These are phyloP conservation scores for Carallia pectinifolia DNA, from an alignment of 345 rosid species.

Conservation along the genomic window DNA sequence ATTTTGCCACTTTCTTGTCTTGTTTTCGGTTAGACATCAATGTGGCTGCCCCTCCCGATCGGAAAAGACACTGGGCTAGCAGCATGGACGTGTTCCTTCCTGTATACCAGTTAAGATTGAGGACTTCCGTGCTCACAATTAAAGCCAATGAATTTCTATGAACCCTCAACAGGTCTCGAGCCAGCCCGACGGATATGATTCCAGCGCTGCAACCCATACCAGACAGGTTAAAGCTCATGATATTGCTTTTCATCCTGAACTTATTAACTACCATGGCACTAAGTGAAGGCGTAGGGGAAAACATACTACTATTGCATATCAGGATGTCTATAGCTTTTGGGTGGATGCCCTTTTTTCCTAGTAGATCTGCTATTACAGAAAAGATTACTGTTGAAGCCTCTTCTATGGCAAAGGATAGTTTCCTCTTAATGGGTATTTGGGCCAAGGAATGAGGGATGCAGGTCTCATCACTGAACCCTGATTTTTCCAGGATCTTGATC, in stretches of 20 bases:
- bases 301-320: constrained; percentile 5
- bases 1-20: constrained; percentile 6
- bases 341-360: not conserved
- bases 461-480: constrained; percentile 3
- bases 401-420: not conserved
- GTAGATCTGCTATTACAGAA: not conserved
- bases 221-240: constrained; percentile 15
- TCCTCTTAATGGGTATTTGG: not conserved
- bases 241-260: constrained; percentile 12
- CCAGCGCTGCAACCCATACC: constrained; percentile 22
- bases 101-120: not conserved
- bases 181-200: constrained; percentile 3
- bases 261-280: constrained; percentile 10
- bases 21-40: constrained; percentile 1
- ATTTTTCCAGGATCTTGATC: constrained; percentile 12
- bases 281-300: constrained; percentile 16
- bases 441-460: not conserved
- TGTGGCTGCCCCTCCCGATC: constrained; percentile 15
- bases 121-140: constrained; percentile 7
- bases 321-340: constrained; percentile 11
- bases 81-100: constrained; percentile 14
- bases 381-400: constrained; percentile 6
- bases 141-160: constrained; percentile 14
- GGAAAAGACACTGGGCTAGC: constrained; percentile 11
- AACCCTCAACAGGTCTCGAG: constrained; percentile 4